Base-by-base conservation (phyloP, 305 asterid species). In the Fraxinus sp. region DNA sequence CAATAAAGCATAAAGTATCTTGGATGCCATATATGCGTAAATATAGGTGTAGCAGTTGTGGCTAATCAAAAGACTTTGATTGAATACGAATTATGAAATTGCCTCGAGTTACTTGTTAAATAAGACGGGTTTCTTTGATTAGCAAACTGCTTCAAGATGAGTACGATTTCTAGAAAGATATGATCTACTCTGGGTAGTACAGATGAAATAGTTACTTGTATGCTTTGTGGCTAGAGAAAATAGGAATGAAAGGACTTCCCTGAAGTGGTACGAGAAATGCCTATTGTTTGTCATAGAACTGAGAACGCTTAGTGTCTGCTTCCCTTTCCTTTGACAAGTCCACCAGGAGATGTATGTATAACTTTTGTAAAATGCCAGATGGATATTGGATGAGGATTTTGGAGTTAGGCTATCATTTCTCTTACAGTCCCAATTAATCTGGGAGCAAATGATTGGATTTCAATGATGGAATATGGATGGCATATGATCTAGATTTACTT, bases 391-490 rank as follows among this genome's bases (percentile, higher is more conserved):
- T 28, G 49, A 72, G 77, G 77, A 35, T 10, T 72, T 72, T n/a
- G 26, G 49, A 33, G 26, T 72, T 72, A 72, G 49, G 77, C 49
- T 33, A 33, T 68, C 77, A 72, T 72, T 32, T 72, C 77, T 28
- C 75, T 28, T 72, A 72, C 77, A 72, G 49, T 32, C 46, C 52
- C 22, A 11, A 78, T 70, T 80, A 72, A 59, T 85, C 49, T 46
- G 26, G n/a, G 68, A n/a, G 77, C 14, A 13, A 35, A 74, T 36
- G 20, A 24, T 36, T 39, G 66, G 71, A 57, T 79, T 79, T 75
- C 14, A 72, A 36, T 36, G 41, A 36, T 36, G 41, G 41, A 55
- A 37, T 79, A 62, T 73, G 59, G 35, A 28, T 11, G 22, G 66
- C 22, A 36, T 14, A 71, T 39, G 41, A 33, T 83, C 64, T 28